Evolutionary conservation across 306 rosid genomes (phyloP).

Genomic region (Castanospermum australe): DNA sequence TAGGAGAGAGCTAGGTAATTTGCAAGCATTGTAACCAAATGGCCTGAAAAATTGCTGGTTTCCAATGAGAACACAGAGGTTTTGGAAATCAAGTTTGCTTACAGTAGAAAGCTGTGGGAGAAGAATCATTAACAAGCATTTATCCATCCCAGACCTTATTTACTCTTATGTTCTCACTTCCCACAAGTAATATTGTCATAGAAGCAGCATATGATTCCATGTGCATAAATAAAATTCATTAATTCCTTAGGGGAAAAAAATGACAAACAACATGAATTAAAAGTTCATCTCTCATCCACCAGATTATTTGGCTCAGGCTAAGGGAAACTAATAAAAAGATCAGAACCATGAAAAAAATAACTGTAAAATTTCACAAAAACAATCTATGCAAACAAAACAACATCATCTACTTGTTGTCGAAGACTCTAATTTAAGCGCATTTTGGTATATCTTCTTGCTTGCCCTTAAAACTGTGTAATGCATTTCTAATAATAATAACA

Average conservation of each 20-base stretch:
- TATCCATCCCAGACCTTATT: not conserved
- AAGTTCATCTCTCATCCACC: constrained; percentile 42
- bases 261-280: constrained; percentile 35
- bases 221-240: constrained; percentile 18
- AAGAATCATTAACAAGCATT: constrained; percentile 12
- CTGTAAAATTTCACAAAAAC: constrained; percentile 50
- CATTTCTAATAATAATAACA: not conserved
- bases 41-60: not conserved
- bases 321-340: constrained; percentile 34
- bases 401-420: constrained; percentile 38
- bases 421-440: constrained; percentile 28
- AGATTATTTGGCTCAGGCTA: constrained; percentile 51
- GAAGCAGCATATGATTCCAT: constrained; percentile 5
- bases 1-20: not conserved
- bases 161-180: not conserved
- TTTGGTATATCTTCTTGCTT: constrained; percentile 44
- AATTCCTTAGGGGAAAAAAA: not conserved
- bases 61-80: not conserved
- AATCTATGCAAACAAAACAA: constrained; percentile 39
- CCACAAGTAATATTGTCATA: not conserved
- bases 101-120: not conserved
- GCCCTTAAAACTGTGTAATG: constrained; percentile 36
- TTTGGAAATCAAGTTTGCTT: not conserved
- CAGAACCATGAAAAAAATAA: constrained; percentile 26
- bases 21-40: not conserved